phyloP scores from a whole-genome alignment of 306 rosid species.

The Abrus pulchellus region DNA sequence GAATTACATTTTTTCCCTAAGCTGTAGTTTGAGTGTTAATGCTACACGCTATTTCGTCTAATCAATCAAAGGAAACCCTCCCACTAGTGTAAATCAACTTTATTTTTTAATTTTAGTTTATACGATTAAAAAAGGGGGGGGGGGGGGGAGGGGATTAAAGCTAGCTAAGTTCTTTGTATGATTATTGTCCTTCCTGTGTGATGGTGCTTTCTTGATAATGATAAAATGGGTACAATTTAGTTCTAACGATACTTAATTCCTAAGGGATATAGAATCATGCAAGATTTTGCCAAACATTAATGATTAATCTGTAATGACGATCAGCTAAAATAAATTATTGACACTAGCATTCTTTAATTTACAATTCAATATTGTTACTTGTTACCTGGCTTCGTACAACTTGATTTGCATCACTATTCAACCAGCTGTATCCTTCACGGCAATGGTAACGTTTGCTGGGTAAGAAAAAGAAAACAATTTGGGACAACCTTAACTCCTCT shows the following conservation, averaged over 20 bases:
- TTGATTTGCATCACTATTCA: slow-evolving; percentile 37
- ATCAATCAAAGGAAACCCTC: not conserved
- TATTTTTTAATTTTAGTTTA: not conserved
- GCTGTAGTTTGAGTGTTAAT: not conserved
- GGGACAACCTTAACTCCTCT: slow-evolving; percentile 27
- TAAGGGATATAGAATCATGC: slow-evolving; percentile 31
- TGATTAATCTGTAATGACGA: not conserved
- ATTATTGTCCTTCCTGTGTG: slow-evolving; percentile 25
- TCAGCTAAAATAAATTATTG: slow-evolving; percentile 2
- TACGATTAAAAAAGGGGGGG: too few relatives aligned
- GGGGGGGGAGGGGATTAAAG: not conserved
- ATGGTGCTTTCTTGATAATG: not conserved
- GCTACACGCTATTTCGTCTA: not conserved
- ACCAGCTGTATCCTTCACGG: slow-evolving; percentile 39
- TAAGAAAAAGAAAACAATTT: slow-evolving; percentile 23
- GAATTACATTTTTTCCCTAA: too few relatives aligned
- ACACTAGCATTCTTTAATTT: slow-evolving; percentile 3
- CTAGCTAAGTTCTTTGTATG: not conserved
- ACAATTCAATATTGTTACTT: not conserved
- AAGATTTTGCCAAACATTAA: slow-evolving; percentile 10
- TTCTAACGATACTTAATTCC: slow-evolving; percentile 30
- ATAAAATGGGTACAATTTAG: slow-evolving; percentile 7
- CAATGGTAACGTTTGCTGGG: slow-evolving; percentile 19
- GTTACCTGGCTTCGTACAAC: slow-evolving; percentile 33
- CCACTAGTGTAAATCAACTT: not conserved